Conservation (phyloP, 768 basidiomycete species). For the Tricholoma hemisulphureum region DNA sequence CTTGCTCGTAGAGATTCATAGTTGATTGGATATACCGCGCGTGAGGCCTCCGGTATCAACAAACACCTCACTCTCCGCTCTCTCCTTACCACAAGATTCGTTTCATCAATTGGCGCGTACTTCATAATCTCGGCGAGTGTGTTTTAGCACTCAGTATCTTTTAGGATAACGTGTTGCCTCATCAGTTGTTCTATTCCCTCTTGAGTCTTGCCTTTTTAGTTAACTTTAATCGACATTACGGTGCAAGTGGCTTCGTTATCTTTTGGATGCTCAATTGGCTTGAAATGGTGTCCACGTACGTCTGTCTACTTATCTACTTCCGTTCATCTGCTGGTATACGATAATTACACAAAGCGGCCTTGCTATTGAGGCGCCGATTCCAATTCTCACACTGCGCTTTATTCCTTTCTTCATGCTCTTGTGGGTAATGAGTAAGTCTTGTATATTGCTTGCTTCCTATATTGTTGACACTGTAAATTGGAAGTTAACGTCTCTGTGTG, state of each 20-base stretch:
- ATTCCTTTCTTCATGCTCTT: constrained; percentile 60
- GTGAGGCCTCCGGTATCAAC: constrained; percentile 30
- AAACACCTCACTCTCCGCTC: constrained; percentile 25
- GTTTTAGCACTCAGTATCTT: neutral
- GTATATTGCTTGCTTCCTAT: neutral
- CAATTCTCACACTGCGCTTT: constrained; percentile 50
- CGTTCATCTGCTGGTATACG: neutral
- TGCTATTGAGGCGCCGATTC: constrained; percentile 58
- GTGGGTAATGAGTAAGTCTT: constrained; percentile 64
- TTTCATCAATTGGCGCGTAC: constrained; percentile 29
- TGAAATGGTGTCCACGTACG: constrained; percentile 56
- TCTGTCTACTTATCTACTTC: constrained; percentile 1
- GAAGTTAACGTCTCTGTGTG: constrained; percentile 58
- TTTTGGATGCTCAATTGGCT: constrained; percentile 68
- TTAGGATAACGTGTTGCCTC: neutral
- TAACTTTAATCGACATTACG: constrained; percentile 49
- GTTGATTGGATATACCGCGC: constrained; percentile 32
- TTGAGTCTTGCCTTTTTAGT: constrained; percentile 60
- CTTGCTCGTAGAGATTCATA: constrained; percentile 8
- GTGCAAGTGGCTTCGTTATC: constrained; percentile 52
- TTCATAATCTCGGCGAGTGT: constrained; percentile 38
- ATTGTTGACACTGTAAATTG: neutral
- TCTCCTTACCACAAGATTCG: constrained; percentile 31
- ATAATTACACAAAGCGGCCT: constrained; percentile 43
- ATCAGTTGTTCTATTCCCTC: constrained; percentile 54